A percentile compares a stretch with the other conserved stretches of the same genome.
Conservation (phyloP, 1,139 yeast species). For the Debaryomyces subglobosus region DNA sequence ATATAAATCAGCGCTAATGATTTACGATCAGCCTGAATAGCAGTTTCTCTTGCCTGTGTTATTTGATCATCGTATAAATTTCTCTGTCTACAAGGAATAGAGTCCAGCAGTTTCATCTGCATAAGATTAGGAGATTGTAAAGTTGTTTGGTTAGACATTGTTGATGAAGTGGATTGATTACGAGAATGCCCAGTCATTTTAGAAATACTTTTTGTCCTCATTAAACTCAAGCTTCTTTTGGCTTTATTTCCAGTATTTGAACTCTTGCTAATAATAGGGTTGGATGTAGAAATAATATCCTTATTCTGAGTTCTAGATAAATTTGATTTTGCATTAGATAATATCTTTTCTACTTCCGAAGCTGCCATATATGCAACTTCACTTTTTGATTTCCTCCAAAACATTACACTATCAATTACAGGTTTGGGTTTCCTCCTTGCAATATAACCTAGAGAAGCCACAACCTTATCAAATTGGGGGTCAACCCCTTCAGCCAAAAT, state of each 20-base stretch:
- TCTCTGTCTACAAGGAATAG: constrained; percentile 28
- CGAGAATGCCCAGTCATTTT: constrained; percentile 39
- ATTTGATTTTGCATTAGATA: constrained; percentile 25
- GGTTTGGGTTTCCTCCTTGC: constrained; percentile 92
- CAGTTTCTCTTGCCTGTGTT: constrained; percentile 64
- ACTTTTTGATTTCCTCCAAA: constrained; percentile 90
- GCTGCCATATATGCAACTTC: constrained; percentile 83
- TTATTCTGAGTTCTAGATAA: constrained; percentile 13
- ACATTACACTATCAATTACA: constrained; percentile 96
- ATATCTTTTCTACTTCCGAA: constrained; percentile 53
- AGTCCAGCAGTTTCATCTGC: constrained; percentile 13
- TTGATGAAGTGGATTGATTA: constrained; percentile 39
- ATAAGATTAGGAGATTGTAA: constrained; percentile 14
- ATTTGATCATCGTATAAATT: constrained; percentile 45
- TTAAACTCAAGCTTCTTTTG: constrained; percentile 44
- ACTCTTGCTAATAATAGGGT: constrained; percentile 2
- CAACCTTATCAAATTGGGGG: constrained; percentile 80
- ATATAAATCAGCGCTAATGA: constrained; percentile 86
- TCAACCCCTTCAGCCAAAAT: constrained; percentile 88
- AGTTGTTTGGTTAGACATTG: constrained; percentile 11
- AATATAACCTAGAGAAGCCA: constrained; percentile 84
- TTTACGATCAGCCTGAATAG: constrained; percentile 83
- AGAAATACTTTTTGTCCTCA: constrained; percentile 46
- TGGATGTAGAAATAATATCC: neutral
- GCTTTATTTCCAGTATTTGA: constrained; percentile 20